Percentiles rank a stretch among this genome's conserved stretches.
These are phyloP conservation scores for Russula griseocarnosa DNA, from an alignment of 768 basidiomycete species.

Conservation along the genomic window DNA sequence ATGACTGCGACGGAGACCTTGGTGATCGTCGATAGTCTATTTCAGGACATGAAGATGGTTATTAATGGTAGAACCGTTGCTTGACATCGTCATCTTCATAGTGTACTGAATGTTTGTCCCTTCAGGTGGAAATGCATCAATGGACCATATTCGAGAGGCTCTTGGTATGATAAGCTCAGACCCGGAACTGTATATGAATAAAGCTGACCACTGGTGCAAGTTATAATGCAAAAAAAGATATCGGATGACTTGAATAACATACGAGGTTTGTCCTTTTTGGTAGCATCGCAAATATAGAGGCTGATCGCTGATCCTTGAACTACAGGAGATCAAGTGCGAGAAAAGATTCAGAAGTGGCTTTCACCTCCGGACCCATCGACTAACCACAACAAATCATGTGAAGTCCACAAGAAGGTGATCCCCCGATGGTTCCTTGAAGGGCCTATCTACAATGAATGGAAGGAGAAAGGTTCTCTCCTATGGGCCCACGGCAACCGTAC, in stretches of 20 bases:
- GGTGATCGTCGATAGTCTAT: neutral
- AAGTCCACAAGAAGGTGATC: neutral
- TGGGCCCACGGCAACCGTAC: conserved; percentile 14
- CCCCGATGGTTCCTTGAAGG: conserved; percentile 4
- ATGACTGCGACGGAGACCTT: neutral
- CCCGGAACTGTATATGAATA: too few species aligned
- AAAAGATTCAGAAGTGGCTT: neutral
- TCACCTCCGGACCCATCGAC: neutral
- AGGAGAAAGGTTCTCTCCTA: neutral
- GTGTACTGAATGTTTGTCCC: neutral
- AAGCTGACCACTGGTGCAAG: neutral
- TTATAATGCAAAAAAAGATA: neutral
- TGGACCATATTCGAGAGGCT: neutral
- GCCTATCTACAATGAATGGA: neutral
- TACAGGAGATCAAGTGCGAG: neutral
- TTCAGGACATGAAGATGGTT: conserved; percentile 3
- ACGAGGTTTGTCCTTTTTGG: neutral
- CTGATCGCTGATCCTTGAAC: too few species aligned
- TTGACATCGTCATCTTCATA: too few species aligned
- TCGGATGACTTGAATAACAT: neutral
- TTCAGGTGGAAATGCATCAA: neutral
- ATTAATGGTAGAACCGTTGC: neutral
- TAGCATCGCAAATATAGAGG: neutral
- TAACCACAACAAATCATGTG: neutral
- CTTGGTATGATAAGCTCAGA: neutral